These are phyloP conservation scores for Dioscorea cayenensis DNA, from an alignment of 116 monocot species.

Conservation along the genomic window DNA sequence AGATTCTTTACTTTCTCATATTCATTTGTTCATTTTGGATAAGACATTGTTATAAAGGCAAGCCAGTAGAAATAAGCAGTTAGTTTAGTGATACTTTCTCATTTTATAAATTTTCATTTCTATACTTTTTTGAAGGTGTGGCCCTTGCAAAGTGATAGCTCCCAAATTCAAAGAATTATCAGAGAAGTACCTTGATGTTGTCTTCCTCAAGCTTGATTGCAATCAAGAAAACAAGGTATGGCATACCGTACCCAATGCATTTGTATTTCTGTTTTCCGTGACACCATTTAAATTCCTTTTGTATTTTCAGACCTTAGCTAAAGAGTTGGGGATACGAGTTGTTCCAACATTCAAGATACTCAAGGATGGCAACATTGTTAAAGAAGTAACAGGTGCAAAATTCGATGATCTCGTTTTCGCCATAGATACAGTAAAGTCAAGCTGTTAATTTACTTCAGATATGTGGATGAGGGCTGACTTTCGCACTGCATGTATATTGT, in stretches of 20 bases:
- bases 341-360: constrained; percentile 94
- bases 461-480: not conserved
- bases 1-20: too few species aligned
- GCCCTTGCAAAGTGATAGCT: constrained; percentile 83
- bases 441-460: constrained; percentile 9
- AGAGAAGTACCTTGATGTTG: constrained; percentile 65
- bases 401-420: constrained; percentile 62
- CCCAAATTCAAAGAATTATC: constrained; percentile 61
- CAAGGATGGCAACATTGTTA: constrained; percentile 65
- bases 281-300: not conserved
- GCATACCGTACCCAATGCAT: not conserved
- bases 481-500: not conserved
- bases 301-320: constrained; percentile 56
- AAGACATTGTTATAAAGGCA: too few species aligned
- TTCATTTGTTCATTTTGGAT: too few species aligned
- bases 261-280: not conserved
- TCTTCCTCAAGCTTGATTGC: constrained; percentile 86
- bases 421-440: constrained; percentile 48
- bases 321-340: constrained; percentile 70
- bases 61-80: not conserved
- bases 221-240: constrained; percentile 72
- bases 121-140: constrained; percentile 52
- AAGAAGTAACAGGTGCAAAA: constrained; percentile 87
- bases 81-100: not conserved
- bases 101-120: not conserved